Base-by-base conservation (phyloP, 768 basidiomycete species). In the Kwoniella dendrophila region DNA sequence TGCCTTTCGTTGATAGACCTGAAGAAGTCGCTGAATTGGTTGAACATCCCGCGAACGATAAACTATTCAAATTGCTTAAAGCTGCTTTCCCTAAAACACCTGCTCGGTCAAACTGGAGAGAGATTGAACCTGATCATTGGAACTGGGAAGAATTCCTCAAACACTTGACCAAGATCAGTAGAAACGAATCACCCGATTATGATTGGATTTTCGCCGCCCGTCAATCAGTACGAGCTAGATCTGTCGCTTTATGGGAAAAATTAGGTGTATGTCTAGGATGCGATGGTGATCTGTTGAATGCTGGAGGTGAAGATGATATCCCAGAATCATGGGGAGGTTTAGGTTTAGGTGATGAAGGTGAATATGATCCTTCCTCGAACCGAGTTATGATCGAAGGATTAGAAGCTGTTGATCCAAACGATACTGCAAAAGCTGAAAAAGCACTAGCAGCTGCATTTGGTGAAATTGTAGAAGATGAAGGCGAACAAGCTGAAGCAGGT, bases 201-300 rank as follows among this genome's bases (percentile, higher is more conserved):
- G 72, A 85, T 30, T 96, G 90, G 90, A 85, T 88, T 47, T 82
- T 83, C 70, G 84, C 84, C 10, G 85, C 86, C 0, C 86, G 90
- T n/a, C 83, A 83, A 56, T 92, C 90, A 69, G 84, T 95, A 69
- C 82, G 89, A 22, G 80, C 84, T 26, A 87, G 87, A 66, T 88
- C 87, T 14, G 92, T 94, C 71, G 85, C 92, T 40, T 87, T 94
- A 57, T 96, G 92, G 92, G 91, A 94, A 77, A 85, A 91, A 59
- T 81, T 94, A 71, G 93, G 92, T 71, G 88, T 86, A 30, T 91
- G 90, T 0, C 81, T 96, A 1, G 92, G 92, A 4, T 87, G 92
- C 4, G 92, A 92, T 10, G 88, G 87, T 0, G 91, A 94, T 45
- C 60, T 79, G 70, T 82, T 94, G 22, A 80, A 80, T 48, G 76